Percentiles rank a stretch among this genome's conserved stretches.
Conservation (phyloP, 345 rosid species). For the Hevea brasiliensis region DNA sequence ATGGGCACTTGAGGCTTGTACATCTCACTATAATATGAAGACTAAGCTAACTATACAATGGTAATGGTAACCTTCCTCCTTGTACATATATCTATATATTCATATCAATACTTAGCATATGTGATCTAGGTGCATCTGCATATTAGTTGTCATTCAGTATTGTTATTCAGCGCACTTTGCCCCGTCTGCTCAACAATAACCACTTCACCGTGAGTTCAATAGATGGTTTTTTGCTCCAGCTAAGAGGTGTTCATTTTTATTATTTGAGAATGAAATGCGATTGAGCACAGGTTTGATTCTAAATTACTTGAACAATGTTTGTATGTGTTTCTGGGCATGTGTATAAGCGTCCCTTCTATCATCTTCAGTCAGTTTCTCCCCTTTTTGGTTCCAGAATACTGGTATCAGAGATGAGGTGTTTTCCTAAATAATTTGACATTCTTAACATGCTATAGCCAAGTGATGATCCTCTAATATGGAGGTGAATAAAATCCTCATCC, state of each 20-base stretch:
- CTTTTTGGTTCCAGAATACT: too few species aligned
- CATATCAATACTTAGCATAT: neutral
- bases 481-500: too few species aligned
- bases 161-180: neutral
- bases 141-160: neutral
- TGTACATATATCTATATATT: slow-evolving; percentile 2
- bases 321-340: too few species aligned
- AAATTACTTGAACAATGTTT: too few species aligned
- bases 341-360: too few species aligned
- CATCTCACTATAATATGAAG: slow-evolving; percentile 40
- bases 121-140: neutral
- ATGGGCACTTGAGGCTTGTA: slow-evolving; percentile 50
- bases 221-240: neutral
- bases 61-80: neutral
- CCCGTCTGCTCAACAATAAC: neutral
- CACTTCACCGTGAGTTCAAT: neutral
- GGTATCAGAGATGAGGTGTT: too few species aligned
- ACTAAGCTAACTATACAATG: neutral
- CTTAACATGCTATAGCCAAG: too few species aligned
- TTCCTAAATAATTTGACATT: too few species aligned
- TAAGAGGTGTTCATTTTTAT: neutral
- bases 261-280: neutral
- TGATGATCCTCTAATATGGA: too few species aligned
- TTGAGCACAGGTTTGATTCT: neutral
- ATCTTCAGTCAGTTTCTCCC: too few species aligned